Percentiles rank a stretch among this genome's conserved stretches.
phyloP scores from a whole-genome alignment of 1,284 basidiomycete genomes.

The Boletellus deceptivus region DNA sequence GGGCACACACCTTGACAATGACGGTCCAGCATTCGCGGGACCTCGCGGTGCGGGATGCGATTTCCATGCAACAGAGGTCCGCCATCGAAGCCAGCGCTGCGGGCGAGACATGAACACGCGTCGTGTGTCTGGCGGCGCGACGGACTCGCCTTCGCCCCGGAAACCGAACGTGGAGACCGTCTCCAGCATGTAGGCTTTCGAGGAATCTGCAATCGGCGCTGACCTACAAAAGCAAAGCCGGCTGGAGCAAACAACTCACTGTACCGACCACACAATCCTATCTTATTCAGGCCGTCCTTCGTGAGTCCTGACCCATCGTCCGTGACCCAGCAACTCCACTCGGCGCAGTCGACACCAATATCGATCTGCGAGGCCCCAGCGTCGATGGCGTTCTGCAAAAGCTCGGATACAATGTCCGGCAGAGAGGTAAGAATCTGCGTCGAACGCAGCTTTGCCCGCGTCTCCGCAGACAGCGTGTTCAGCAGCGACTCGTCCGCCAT shows the following conservation, averaged over 20 bases:
- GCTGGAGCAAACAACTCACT: conserved; percentile 43
- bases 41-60: conserved; percentile 64
- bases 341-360: conserved; percentile 62
- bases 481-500: conserved; percentile 24
- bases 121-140: neutral
- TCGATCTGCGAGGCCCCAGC: conserved; percentile 62
- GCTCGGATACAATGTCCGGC: conserved; percentile 74
- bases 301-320: conserved; percentile 81
- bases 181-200: conserved; percentile 65
- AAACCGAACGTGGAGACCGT: conserved; percentile 76
- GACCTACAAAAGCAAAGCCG: neutral
- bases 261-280: conserved; percentile 63
- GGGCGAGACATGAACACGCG: conserved; percentile 6
- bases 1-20: conserved; percentile 63
- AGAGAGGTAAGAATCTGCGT: conserved; percentile 81
- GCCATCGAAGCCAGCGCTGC: conserved; percentile 81
- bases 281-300: conserved; percentile 51
- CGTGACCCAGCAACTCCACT: conserved; percentile 78
- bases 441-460: conserved; percentile 71
- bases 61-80: conserved; percentile 71
- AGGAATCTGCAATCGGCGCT: conserved; percentile 50
- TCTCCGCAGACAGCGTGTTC: conserved; percentile 47
- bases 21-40: conserved; percentile 67
- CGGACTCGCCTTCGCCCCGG: conserved; percentile 76
- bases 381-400: conserved; percentile 83